Conservation (phyloP, 495 filamentous ascomycete species). For the Xylaria scruposa region DNA sequence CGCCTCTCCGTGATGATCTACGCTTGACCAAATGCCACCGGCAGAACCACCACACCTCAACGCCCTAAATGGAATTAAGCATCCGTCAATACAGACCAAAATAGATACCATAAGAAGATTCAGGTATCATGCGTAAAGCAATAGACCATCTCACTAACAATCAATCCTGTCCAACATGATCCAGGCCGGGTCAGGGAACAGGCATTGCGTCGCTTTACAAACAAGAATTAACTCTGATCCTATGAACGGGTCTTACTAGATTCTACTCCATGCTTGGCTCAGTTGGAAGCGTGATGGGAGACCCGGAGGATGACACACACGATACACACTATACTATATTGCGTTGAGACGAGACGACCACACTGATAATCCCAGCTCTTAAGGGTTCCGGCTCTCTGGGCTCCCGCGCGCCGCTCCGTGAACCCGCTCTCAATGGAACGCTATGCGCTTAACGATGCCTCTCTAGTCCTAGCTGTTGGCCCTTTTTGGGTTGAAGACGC, state of each 20-base stretch:
- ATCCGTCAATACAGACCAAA: not conserved
- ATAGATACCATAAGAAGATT: slow-evolving; percentile 10
- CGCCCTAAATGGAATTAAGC: not conserved
- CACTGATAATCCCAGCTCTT: slow-evolving; percentile 12
- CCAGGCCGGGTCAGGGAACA: not conserved
- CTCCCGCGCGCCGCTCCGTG: slow-evolving; percentile 27
- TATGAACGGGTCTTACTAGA: too few relatives aligned
- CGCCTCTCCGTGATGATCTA: slow-evolving; percentile 14
- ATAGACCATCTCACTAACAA: not conserved
- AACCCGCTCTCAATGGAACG: slow-evolving; percentile 37
- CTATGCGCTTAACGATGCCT: slow-evolving; percentile 39
- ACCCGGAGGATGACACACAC: not conserved
- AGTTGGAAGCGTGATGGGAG: not conserved
- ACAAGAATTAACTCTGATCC: not conserved
- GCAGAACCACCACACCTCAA: not conserved
- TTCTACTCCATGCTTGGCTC: not conserved
- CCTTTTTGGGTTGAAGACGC: slow-evolving; percentile 10
- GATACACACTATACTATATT: not conserved
- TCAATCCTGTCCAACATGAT: slow-evolving; percentile 7
- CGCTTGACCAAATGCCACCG: not conserved
- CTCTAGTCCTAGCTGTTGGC: slow-evolving; percentile 35
- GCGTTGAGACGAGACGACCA: not conserved
- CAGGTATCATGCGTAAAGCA: slow-evolving; percentile 18
- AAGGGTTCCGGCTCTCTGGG: slow-evolving; percentile 27
- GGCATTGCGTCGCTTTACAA: not conserved